Percentiles rank a stretch among this genome's conserved stretches.
These are phyloP conservation scores for Fonsecaea nubica DNA, from an alignment of 2,329 filamentous ascomycete species.

Conservation along the genomic window DNA sequence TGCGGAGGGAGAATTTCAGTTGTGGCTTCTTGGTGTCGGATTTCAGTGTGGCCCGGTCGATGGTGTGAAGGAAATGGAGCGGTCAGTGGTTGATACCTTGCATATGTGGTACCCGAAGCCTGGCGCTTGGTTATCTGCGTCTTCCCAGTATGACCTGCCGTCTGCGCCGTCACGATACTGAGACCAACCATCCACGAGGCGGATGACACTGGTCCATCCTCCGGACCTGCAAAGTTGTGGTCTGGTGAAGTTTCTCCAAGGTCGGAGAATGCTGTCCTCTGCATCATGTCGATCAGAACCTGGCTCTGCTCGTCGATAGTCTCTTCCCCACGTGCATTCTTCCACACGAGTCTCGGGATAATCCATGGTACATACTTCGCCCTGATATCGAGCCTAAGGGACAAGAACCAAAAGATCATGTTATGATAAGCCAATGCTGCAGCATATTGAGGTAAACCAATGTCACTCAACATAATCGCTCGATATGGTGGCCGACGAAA, in stretches of 20 bases:
- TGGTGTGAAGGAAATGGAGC: slow-evolving; percentile 55
- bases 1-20: slow-evolving; percentile 54
- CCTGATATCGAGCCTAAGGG: slow-evolving; percentile 82
- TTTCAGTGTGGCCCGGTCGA: slow-evolving; percentile 49
- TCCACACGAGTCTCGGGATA: slow-evolving; percentile 79
- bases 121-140: slow-evolving; percentile 59
- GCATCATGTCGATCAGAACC: slow-evolving; percentile 94
- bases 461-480: slow-evolving; percentile 57
- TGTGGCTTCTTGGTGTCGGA: slow-evolving; percentile 48
- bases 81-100: slow-evolving; percentile 56
- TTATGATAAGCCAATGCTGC: slow-evolving; percentile 93
- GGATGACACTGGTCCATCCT: slow-evolving; percentile 51
- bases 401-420: slow-evolving; percentile 96
- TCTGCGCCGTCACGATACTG: slow-evolving; percentile 60
- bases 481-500: slow-evolving; percentile 37
- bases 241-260: slow-evolving; percentile 68
- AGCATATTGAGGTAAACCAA: slow-evolving; percentile 90
- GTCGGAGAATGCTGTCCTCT: slow-evolving; percentile 83
- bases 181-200: slow-evolving; percentile 60
- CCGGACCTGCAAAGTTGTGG: slow-evolving; percentile 46
- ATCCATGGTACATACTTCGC: slow-evolving; percentile 89
- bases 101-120: slow-evolving; percentile 58
- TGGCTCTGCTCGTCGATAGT: slow-evolving; percentile 89
- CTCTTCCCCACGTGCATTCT: slow-evolving; percentile 74
- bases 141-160: slow-evolving; percentile 54